phyloP scores from a whole-genome alignment of 495 filamentous ascomycete species.

The Evansstolkia leycettana region DNA sequence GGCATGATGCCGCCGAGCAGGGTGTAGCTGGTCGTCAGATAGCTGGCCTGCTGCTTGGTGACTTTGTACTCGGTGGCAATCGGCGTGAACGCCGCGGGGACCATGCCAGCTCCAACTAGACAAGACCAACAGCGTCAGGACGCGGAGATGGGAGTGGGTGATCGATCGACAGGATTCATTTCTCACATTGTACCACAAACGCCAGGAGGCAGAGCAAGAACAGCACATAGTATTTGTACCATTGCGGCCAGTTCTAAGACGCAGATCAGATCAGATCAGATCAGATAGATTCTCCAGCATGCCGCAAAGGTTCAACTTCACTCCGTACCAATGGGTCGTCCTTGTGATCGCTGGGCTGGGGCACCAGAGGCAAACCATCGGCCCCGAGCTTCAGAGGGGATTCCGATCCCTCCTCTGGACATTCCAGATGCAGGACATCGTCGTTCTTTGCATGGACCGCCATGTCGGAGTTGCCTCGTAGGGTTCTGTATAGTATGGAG shows the following conservation, averaged over 20 bases:
- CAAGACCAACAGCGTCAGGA: not conserved
- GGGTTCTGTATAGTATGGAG: too few relatives aligned
- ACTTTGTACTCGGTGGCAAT: not conserved
- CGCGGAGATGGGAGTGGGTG: not conserved
- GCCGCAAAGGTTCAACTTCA: too few relatives aligned
- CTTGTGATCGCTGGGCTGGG: too few relatives aligned
- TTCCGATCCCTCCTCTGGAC: too few relatives aligned
- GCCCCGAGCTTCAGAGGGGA: too few relatives aligned
- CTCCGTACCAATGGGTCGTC: too few relatives aligned
- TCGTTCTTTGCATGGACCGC: too few relatives aligned
- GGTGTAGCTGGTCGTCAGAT: not conserved
- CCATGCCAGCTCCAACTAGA: not conserved
- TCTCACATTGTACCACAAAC: not conserved
- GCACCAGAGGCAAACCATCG: too few relatives aligned
- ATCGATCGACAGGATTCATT: not conserved
- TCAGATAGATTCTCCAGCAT: too few relatives aligned
- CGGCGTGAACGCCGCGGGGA: not conserved
- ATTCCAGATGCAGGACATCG: too few relatives aligned
- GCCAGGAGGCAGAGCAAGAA: not conserved
- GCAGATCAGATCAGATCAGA: too few relatives aligned
- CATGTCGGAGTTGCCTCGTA: too few relatives aligned
- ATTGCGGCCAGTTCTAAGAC: conserved; percentile 2
- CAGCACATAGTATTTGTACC: not conserved
- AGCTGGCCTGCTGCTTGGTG: not conserved
- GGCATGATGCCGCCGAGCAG: conserved; percentile 8